phyloP scores from a whole-genome alignment of 371 early-diverging fungal genomes.

The Apophysomyces sp. region DNA sequence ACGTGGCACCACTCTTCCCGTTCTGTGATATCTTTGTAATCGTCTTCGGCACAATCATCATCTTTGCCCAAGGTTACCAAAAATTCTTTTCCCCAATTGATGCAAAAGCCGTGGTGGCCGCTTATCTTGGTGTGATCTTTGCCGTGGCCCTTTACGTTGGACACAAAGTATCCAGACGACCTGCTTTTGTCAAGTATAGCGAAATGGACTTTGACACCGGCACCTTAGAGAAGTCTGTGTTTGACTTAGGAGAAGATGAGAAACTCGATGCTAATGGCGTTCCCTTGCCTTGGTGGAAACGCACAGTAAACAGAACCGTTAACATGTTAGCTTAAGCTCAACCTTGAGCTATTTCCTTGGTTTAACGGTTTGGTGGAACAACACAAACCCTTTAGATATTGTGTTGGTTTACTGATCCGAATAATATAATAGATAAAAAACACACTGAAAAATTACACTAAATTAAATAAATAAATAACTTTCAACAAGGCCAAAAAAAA shows the following conservation, averaged over 20 bases:
- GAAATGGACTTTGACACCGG: constrained; percentile 56
- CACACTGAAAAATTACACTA: neutral
- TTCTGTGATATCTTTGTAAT: constrained; percentile 69
- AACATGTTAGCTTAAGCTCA: constrained; percentile 20
- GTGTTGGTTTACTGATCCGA: constrained; percentile 1
- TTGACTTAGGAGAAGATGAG: constrained; percentile 23
- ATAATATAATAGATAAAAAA: neutral
- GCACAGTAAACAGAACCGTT: constrained; percentile 12
- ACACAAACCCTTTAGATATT: neutral
- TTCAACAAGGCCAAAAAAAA: constrained; percentile 1
- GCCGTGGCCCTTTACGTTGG: constrained; percentile 52
- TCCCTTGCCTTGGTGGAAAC: constrained; percentile 28
- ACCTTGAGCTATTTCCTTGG: neutral
- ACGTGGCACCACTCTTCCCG: constrained; percentile 72
- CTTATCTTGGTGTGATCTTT: constrained; percentile 57
- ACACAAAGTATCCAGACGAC: constrained; percentile 49
- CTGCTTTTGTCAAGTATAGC: constrained; percentile 28
- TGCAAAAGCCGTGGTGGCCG: constrained; percentile 38
- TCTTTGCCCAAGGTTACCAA: constrained; percentile 71
- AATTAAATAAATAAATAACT: neutral
- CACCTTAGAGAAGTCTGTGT: constrained; percentile 19
- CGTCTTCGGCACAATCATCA: constrained; percentile 58
- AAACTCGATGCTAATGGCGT: constrained; percentile 21
- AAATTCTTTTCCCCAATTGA: constrained; percentile 50
- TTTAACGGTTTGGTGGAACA: neutral